Conservation (phyloP, 2,329 filamentous ascomycete genomes). For the Ophiostoma quercus region DNA sequence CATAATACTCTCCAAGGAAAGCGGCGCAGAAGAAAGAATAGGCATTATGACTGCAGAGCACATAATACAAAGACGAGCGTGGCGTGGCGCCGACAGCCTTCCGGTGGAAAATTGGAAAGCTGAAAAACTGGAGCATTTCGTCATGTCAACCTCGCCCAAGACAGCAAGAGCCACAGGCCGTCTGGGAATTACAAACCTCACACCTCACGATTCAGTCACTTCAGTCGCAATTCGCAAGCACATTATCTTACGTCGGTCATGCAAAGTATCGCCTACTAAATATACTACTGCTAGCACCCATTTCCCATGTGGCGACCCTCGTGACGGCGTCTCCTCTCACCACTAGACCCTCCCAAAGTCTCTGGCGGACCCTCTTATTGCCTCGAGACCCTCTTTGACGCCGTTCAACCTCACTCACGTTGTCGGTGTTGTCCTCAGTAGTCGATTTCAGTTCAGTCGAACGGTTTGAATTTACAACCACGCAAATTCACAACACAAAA, state of each 20-base stretch:
- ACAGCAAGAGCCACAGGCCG: neutral
- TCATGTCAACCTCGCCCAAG: neutral
- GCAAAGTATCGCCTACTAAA: neutral
- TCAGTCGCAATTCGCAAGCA: neutral
- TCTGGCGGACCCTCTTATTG: neutral
- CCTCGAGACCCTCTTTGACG: slow-evolving; percentile 10
- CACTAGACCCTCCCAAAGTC: slow-evolving; percentile 7
- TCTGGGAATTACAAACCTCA: neutral
- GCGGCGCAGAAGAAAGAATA: neutral
- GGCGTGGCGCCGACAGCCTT: neutral
- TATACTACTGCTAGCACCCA: neutral
- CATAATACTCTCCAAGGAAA: neutral
- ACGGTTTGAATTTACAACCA: neutral
- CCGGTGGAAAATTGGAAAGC: neutral
- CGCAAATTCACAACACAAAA: neutral
- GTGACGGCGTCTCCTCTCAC: slow-evolving; percentile 8
- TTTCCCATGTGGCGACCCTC: neutral
- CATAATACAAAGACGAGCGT: neutral
- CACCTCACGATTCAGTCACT: too few species aligned
- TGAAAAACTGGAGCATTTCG: neutral
- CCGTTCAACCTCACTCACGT: neutral
- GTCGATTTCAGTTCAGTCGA: neutral
- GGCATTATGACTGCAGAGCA: too few species aligned
- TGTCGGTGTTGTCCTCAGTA: neutral
- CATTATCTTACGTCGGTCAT: neutral